A percentile compares a stretch with the other conserved stretches of the same genome.
These are phyloP conservation scores for Starmerella gropengiesseri DNA, from an alignment of 805 yeast genomes.

Conservation along the genomic window DNA sequence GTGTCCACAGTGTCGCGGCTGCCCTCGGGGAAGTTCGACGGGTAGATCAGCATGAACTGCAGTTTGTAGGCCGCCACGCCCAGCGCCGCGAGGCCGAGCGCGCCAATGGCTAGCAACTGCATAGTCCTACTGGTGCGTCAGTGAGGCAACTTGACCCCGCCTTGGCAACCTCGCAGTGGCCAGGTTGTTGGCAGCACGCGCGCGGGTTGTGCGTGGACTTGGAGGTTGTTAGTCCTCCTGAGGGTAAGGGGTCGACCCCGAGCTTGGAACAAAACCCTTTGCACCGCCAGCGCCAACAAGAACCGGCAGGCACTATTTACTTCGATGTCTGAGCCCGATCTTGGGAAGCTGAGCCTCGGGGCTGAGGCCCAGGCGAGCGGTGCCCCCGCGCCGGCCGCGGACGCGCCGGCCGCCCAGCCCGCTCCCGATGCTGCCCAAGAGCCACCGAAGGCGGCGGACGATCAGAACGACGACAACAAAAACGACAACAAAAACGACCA, in stretches of 20 bases:
- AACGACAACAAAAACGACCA: neutral
- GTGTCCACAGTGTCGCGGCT: conserved; percentile 54
- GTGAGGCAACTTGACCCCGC: no score
- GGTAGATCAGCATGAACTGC: conserved; percentile 68
- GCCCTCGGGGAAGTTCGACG: conserved; percentile 69
- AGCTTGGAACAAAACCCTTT: neutral
- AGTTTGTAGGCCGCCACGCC: conserved; percentile 23
- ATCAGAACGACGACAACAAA: neutral
- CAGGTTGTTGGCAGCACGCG: no score
- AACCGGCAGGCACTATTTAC: neutral
- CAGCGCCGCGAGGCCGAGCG: conserved; percentile 10
- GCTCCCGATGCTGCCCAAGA: neutral
- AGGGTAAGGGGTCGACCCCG: conserved; percentile 1
- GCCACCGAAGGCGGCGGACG: neutral
- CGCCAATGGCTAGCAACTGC: conserved; percentile 12
- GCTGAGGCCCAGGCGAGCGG: neutral
- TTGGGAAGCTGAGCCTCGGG: conserved; percentile 10
- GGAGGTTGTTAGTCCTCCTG: no score
- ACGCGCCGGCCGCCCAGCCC: neutral
- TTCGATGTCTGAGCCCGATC: conserved; percentile 11
- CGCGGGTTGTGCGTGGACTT: no score
- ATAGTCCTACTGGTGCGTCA: conserved; percentile 6
- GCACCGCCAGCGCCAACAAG: neutral
- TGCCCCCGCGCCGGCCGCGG: neutral
- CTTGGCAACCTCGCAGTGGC: no score